phyloP scores from a whole-genome alignment of 805 yeast genomes.

The Yamadazyma phyllophila region DNA sequence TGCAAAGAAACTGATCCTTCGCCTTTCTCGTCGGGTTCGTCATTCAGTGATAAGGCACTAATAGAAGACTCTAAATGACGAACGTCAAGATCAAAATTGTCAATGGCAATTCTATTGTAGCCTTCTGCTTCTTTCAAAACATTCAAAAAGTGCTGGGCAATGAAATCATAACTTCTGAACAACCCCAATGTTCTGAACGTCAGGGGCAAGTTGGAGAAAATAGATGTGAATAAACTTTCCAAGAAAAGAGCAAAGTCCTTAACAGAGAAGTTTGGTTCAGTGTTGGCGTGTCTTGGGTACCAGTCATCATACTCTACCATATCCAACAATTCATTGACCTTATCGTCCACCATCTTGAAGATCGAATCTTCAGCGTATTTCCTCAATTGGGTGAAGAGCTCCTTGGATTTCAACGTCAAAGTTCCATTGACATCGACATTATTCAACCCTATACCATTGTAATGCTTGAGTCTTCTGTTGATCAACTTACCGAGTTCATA shows the following conservation, averaged over 20 bases:
- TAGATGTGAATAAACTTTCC: conserved; percentile 80
- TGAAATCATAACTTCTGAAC: conserved; percentile 81
- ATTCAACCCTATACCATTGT: conserved; percentile 39
- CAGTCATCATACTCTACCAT: conserved; percentile 82
- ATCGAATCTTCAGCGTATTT: conserved; percentile 75
- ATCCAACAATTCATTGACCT: conserved; percentile 76
- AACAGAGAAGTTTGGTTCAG: conserved; percentile 69
- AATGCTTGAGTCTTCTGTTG: conserved; percentile 33
- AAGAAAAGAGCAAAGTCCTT: conserved; percentile 83
- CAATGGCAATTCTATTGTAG: conserved; percentile 59
- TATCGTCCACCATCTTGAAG: conserved; percentile 77
- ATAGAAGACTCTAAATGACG: conserved; percentile 65
- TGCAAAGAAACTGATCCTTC: conserved; percentile 53
- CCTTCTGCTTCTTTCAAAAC: conserved; percentile 54
- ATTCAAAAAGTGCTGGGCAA: conserved; percentile 67
- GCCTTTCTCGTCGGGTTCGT: conserved; percentile 15
- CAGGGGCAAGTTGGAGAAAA: conserved; percentile 77
- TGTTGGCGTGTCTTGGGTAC: conserved; percentile 50
- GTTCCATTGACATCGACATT: conserved; percentile 39
- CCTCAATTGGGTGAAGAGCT: conserved; percentile 56
- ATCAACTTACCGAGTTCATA: conserved; percentile 58
- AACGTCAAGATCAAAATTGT: conserved; percentile 78
- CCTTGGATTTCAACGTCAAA: conserved; percentile 47
- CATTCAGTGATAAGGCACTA: conserved; percentile 31
- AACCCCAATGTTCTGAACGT: conserved; percentile 76